phyloP scores from a whole-genome alignment of 148 eudicot genomes.

The Vaccinium darrowii region DNA sequence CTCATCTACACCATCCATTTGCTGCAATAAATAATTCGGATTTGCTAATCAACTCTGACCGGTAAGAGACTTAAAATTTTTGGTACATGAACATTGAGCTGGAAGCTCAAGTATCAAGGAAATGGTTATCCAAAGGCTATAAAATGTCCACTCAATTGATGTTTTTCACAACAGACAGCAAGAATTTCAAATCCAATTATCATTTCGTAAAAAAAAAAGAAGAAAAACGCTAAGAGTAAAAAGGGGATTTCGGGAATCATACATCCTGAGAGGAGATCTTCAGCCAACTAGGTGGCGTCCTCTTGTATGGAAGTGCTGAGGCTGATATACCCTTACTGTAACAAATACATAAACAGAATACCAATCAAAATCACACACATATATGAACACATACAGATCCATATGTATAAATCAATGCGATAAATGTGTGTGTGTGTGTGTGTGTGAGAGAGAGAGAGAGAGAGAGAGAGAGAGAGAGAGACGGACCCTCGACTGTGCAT shows the following conservation, averaged over 20 bases:
- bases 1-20: too few relatives aligned
- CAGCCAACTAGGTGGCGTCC: conserved; percentile 33
- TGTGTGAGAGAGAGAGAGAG: not conserved
- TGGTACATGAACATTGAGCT: not conserved
- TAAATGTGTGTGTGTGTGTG: too few relatives aligned
- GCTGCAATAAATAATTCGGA: too few relatives aligned
- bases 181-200: not conserved
- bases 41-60: too few relatives aligned
- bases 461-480: not conserved
- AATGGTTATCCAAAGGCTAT: not conserved
- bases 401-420: not conserved
- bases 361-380: not conserved
- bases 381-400: not conserved
- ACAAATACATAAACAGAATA: not conserved
- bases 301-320: conserved; percentile 33
- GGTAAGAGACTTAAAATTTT: not conserved
- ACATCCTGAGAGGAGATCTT: conserved; percentile 30
- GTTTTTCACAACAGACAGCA: not conserved
- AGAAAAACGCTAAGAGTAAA: not conserved
- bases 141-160: not conserved
- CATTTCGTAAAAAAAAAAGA: not conserved
- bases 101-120: not conserved
- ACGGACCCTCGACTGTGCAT: conserved; percentile 33
- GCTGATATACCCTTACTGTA: conserved; percentile 34
- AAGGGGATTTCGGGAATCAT: not conserved